A percentile compares a stretch with the other conserved stretches of the same genome.
phyloP scores from a whole-genome alignment of 1,284 basidiomycete species.

The Trametes sp. region DNA sequence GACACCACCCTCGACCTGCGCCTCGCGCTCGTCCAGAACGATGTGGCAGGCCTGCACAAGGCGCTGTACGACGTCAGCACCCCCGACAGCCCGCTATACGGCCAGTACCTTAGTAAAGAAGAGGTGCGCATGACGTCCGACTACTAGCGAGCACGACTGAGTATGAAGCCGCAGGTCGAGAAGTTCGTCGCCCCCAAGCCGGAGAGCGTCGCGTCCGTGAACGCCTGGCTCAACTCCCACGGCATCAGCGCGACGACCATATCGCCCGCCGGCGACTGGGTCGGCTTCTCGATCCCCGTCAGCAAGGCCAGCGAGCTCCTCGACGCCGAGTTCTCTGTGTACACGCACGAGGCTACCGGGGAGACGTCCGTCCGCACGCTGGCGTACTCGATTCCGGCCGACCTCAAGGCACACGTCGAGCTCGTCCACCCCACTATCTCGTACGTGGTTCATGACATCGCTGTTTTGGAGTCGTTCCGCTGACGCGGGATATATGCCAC shows the following conservation, averaged over 20 bases:
- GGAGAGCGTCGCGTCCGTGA: slow-evolving; percentile 44
- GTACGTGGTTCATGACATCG: slow-evolving; percentile 21
- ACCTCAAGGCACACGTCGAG: slow-evolving; percentile 42
- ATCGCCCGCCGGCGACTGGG: slow-evolving; percentile 49
- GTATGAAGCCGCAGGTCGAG: slow-evolving; percentile 41
- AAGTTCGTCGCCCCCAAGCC: slow-evolving; percentile 44
- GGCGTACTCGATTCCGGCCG: slow-evolving; percentile 44
- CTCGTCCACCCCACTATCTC: slow-evolving; percentile 44
- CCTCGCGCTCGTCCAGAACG: slow-evolving; percentile 35
- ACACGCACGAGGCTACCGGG: slow-evolving; percentile 42
- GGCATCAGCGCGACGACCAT: slow-evolving; percentile 38
- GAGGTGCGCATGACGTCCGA: slow-evolving; percentile 29
- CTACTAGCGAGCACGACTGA: slow-evolving; percentile 14
- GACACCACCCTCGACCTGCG: slow-evolving; percentile 34
- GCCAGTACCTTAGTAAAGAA: slow-evolving; percentile 38
- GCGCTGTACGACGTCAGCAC: slow-evolving; percentile 37
- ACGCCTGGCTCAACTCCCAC: slow-evolving; percentile 45
- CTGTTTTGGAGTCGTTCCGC: not conserved
- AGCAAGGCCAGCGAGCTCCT: slow-evolving; percentile 45
- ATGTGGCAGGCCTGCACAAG: slow-evolving; percentile 36
- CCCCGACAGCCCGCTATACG: slow-evolving; percentile 35
- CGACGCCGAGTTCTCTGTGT: slow-evolving; percentile 42
- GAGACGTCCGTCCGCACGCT: slow-evolving; percentile 43
- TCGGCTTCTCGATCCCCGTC: slow-evolving; percentile 44
- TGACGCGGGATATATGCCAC: not conserved